Evolutionary conservation across 257 asterid genomes (phyloP).

Genomic region (Solanum virginianum): DNA sequence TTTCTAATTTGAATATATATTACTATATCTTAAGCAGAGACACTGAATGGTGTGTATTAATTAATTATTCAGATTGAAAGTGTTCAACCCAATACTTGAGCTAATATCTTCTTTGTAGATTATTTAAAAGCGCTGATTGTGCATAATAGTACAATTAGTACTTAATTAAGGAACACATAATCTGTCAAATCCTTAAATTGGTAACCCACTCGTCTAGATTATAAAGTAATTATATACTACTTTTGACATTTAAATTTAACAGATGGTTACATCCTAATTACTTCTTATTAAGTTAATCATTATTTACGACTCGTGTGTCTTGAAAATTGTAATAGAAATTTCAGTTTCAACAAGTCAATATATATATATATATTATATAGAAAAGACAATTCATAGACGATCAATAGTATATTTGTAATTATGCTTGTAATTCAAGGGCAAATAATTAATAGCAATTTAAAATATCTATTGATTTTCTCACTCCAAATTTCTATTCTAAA

Average conservation of each 20-base stretch:
- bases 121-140: background rate
- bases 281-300: background rate
- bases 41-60: background rate
- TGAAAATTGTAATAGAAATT: slow-evolving; percentile 46
- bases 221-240: background rate
- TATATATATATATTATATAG: background rate
- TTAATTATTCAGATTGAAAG: background rate
- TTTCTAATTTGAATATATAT: background rate
- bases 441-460: no score
- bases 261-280: background rate
- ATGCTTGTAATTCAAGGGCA: no score
- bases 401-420: no score
- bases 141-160: background rate
- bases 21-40: background rate
- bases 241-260: background rate
- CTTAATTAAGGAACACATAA: background rate
- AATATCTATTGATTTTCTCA: no score
- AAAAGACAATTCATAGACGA: no score
- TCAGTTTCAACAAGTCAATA: slow-evolving; percentile 53
- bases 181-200: background rate
- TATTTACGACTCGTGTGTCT: slow-evolving; percentile 61
- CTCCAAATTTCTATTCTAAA: no score
- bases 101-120: background rate
- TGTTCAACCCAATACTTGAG: background rate
- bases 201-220: background rate